Evolutionary conservation across 179 eudicot species (phyloP), one percentile per base, ranked within the genome.

Genomic region (Gypsophila paniculata): DNA sequence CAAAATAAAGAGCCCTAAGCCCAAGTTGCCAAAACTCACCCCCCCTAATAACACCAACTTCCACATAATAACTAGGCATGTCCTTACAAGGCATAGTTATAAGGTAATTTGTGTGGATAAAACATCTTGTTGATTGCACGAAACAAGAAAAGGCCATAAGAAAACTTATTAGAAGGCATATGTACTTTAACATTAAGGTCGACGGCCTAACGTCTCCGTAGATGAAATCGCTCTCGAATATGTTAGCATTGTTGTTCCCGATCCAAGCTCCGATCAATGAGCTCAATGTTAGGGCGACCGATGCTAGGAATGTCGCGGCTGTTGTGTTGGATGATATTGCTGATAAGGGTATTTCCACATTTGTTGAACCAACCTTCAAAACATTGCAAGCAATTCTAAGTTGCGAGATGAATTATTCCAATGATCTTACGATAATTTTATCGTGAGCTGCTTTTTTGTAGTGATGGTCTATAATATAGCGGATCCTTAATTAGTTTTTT

Each of bases 251-350:
- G 77, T 79, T 82, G 80, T 81, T 91, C 1, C 85, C 86, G 14
- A 91, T 84, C 93, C 96, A 85, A 2, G 93, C 86, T 12, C 91
- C 92, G 23, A 89, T 85, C 4, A 91, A 79, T 4, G 95, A 84
- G 76, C 92, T 84, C 7, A 91, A 77, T 10, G 90, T 81, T 15
- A 91, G 59, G 14, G 86, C 82, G 17, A 89, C 67, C 0, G 95
- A 76, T 11, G 95, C 85, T 22, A 91, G 69, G 75, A 74, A 86
- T 21, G 88, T 87, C 23, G 97, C 85, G 12, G 87, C 87, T 0
- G 86, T 53, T 26, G 76, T 82, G 75, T 86, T 87, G 44, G 81
- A 74, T 10, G 86, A 73, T 23, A 91, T 70, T 34, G 85, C 92
- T 6, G 82, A 57, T 38, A 89, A 78, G 8, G 94, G 89, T 68